Evolutionary conservation across 768 basidiomycete species (phyloP), one percentile per base, ranked within the genome.

Genomic region (Glaciozyma martinii): DNA sequence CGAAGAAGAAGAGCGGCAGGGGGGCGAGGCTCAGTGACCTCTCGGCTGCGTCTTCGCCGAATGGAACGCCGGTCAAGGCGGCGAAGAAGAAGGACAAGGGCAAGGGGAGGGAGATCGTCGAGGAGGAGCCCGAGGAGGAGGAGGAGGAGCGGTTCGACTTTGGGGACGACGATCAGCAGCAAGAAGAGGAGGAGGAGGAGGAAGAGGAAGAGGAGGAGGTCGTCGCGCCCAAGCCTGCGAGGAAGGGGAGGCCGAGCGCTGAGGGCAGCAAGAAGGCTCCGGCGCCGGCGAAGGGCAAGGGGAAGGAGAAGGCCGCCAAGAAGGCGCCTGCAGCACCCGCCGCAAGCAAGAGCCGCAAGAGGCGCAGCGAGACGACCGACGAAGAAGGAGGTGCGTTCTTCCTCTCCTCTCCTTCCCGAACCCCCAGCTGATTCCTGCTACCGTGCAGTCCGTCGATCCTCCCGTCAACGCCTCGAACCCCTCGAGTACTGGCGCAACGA

Each of bases 401-500:
- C 25, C 12, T 19, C 23, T n/a, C 54, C 19, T 25, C 54, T 40
- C 57, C 27, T 12, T 32, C 23, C 43, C 25, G 16, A 15, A 15
- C 47, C 19, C 30, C 19, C 13, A 7, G 8, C 43, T 33, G 23
- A 9, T 19, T n/a, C 40, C 15, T 18, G 8, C 2, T 2, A 21
- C 12, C 10, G 10, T 37, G 86, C 85, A 29, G 78, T 88, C 3
- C 85, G 91, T 23, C 84, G 87, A 57, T 86, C 89, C 37, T 78
- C 78, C 56, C 85, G 93, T 29, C 79, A 82, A 60, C 83, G 84
- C 40, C 84, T 83, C 71, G 78, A 78, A 56, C 94, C 93, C 6
- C 79, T 98, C 43, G 88, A 89, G 47, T 94, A 82, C 80, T 98
- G 94, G 94, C 83, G 91, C n/a, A 84, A 84, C 70, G 94, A 98